Evolutionary conservation across 495 filamentous ascomycete genomes (phyloP), one percentile per base, ranked within the genome.

Genomic region (Aspergillus egyptiacus): DNA sequence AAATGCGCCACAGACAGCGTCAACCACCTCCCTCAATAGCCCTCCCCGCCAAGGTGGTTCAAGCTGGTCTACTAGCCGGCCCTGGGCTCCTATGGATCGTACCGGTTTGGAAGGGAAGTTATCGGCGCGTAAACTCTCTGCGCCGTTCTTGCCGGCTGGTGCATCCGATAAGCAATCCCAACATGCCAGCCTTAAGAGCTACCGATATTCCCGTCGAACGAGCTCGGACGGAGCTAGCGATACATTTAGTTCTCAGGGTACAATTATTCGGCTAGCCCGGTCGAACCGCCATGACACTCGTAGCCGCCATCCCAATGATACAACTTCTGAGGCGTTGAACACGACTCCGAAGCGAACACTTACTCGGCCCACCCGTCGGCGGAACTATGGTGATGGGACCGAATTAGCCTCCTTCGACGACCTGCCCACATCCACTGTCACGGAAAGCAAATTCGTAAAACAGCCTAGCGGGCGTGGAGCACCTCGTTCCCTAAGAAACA

Each of bases 341-440:
- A 34, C 78, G 22, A 69, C 77, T 19, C 64, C 74, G 2, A 87
- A 86, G 63, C 74, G 76, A 32, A 82, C 82, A 20, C 67, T 96
- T 32, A 87, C 77, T 50, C 82, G 85, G 62, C 91, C 89, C 3
- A 79, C 80, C 22, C 78, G 80, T 31, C 75, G 81, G 46, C 81
- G 84, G 24, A 82, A 88, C 58, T 98, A 91, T 68, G 93, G 93
- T 4, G 89, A 96, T 66, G 93, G 93, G 17, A 86, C 79, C 31
- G 93, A 98, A 63, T 70, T 98, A 23, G 91, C 96, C 50, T 79
- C 77, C 10, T 97, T 98, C 63, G 93, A 97, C 57, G 93, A 98
- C 68, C 70, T 98, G 40, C 94, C 94, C 10, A 97, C 89, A 1
- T 96, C 89, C 22, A 83, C 76, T 3, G 78, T 84, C 33, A 79